Evolutionary conservation across 306 rosid species (phyloP).

Genomic region (Vigna nakashimae): DNA sequence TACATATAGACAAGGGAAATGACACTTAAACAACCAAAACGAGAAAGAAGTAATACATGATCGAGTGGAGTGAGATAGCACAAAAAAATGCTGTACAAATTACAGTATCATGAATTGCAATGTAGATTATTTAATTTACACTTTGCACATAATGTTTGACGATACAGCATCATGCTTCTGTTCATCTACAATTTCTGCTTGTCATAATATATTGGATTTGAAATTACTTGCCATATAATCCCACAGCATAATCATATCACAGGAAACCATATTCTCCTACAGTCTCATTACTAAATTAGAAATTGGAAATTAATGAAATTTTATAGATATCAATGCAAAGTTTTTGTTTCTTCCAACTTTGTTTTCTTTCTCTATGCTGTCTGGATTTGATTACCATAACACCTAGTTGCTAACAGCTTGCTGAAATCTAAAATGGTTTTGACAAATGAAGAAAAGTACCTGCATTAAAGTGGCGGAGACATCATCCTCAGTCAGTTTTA

Average conservation of each 20-base stretch:
- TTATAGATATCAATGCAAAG: no score
- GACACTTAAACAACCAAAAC: no score
- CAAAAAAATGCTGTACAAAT: no score
- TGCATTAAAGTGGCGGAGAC: slow-evolving; percentile 73
- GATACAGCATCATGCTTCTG: background rate
- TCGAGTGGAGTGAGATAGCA: no score
- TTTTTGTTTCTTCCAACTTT: no score
- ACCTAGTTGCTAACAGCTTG: no score
- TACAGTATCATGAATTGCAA: background rate
- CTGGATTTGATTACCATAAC: no score
- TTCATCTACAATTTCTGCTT: background rate
- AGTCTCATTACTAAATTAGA: background rate
- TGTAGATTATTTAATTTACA: slow-evolving; percentile 11
- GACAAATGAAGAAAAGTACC: slow-evolving; percentile 54
- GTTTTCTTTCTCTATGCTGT: no score
- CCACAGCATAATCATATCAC: background rate
- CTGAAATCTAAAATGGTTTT: background rate
- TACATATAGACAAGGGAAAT: background rate
- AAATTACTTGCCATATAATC: background rate
- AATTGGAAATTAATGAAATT: background rate
- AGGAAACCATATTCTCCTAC: background rate
- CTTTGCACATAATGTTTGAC: background rate
- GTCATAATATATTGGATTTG: background rate
- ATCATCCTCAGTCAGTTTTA: slow-evolving; percentile 69
- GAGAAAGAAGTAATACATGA: no score